These are phyloP conservation scores for Hypoxylon sp. DNA, from an alignment of 2,329 filamentous ascomycete species.

Conservation along the genomic window DNA sequence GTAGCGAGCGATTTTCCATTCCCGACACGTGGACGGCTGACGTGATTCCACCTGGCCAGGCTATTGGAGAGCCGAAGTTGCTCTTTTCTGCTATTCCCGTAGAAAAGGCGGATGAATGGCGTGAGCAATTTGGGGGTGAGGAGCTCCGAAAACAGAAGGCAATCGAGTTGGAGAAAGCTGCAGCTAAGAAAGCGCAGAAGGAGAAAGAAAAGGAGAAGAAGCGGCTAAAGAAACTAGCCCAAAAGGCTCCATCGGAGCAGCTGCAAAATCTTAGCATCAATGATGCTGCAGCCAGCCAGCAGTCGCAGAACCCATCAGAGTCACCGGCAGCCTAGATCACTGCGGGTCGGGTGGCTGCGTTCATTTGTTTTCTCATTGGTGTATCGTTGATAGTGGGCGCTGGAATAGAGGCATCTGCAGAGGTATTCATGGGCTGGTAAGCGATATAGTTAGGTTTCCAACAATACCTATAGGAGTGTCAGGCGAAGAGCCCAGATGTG, in stretches of 20 bases:
- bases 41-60: slow-evolving; percentile 77
- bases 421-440: slow-evolving; percentile 22
- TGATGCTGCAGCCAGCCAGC: slow-evolving; percentile 7
- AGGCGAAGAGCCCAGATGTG: not conserved
- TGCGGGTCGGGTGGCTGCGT: not conserved
- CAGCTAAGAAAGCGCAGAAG: slow-evolving; percentile 64
- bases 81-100: slow-evolving; percentile 86
- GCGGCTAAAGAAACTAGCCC: slow-evolving; percentile 53
- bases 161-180: slow-evolving; percentile 62
- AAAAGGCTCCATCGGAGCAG: slow-evolving; percentile 27
- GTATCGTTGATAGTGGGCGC: slow-evolving; percentile 30
- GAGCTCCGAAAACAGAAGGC: slow-evolving; percentile 77
- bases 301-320: slow-evolving; percentile 15
- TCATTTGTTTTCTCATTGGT: slow-evolving; percentile 12
- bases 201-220: slow-evolving; percentile 64
- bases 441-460: slow-evolving; percentile 15
- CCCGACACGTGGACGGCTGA: slow-evolving; percentile 74
- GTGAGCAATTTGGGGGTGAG: slow-evolving; percentile 76
- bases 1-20: slow-evolving; percentile 60
- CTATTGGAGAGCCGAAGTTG: slow-evolving; percentile 81
- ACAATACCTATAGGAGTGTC: slow-evolving; percentile 9
- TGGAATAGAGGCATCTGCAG: slow-evolving; percentile 39
- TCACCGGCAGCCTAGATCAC: not conserved
- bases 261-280: slow-evolving; percentile 27
- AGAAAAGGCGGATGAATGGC: slow-evolving; percentile 86